Conservation (phyloP, 2,329 filamentous ascomycete genomes). For the Fusarium sp. region DNA sequence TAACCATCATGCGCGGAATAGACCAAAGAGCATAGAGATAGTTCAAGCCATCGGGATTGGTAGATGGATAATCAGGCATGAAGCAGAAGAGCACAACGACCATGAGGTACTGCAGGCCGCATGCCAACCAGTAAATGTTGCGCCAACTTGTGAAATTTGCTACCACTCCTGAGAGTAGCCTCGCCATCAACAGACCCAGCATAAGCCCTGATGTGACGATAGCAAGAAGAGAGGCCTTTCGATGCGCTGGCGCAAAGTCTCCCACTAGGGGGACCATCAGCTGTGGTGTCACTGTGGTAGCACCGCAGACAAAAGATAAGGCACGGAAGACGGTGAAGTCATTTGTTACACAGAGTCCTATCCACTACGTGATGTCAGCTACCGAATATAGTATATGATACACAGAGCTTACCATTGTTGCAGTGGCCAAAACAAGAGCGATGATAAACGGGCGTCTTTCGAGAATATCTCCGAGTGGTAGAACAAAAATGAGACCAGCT, state of each 20-base stretch:
- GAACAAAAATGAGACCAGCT: constrained; percentile 76
- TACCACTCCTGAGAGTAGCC: constrained; percentile 79
- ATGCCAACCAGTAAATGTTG: constrained; percentile 81
- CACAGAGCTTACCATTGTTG: constrained; percentile 66
- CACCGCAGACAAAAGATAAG: constrained; percentile 78
- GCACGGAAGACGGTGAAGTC: constrained; percentile 73
- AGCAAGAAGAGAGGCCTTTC: constrained; percentile 76
- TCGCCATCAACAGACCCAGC: constrained; percentile 80
- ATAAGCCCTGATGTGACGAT: constrained; percentile 81
- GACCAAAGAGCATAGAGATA: constrained; percentile 74
- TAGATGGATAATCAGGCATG: constrained; percentile 84
- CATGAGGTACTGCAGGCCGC: constrained; percentile 77
- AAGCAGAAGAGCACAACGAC: constrained; percentile 74
- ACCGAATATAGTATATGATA: neutral
- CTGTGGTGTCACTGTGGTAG: constrained; percentile 84
- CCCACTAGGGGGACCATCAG: constrained; percentile 84
- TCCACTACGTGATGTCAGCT: constrained; percentile 59
- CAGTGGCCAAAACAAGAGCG: constrained; percentile 73
- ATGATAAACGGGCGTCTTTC: constrained; percentile 77
- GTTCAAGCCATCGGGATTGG: constrained; percentile 72
- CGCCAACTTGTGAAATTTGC: constrained; percentile 81
- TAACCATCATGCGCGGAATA: constrained; percentile 72
- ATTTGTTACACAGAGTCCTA: constrained; percentile 77
- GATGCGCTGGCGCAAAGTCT: constrained; percentile 77
- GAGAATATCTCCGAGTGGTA: constrained; percentile 79